A percentile compares a stretch with the other conserved stretches of the same genome.
Evolutionary conservation across 352 stramenopile genomes (phyloP).

Genomic region (Globisporangium carolinianum): DNA sequence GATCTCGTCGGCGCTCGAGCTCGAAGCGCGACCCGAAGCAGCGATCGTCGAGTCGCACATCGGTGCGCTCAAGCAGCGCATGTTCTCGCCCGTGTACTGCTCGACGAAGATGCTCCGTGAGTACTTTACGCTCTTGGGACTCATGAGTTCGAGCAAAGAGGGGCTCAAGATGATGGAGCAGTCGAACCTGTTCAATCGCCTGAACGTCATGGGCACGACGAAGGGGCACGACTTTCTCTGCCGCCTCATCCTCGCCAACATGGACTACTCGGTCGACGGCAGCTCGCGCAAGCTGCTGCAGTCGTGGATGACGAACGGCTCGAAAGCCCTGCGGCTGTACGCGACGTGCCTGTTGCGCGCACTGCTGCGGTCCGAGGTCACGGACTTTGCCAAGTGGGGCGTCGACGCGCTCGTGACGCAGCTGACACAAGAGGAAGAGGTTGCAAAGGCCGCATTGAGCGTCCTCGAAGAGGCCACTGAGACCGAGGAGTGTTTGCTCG

Average conservation of each 20-base stretch:
- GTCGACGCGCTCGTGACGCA: constrained; percentile 83
- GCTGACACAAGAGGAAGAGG: constrained; percentile 78
- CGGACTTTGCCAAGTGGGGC: constrained; percentile 85
- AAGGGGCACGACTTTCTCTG: constrained; percentile 88
- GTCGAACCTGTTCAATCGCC: constrained; percentile 82
- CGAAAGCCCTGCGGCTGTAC: constrained; percentile 78
- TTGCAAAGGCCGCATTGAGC: constrained; percentile 80
- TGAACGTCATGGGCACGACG: constrained; percentile 83
- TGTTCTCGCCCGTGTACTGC: constrained; percentile 86
- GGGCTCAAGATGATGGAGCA: constrained; percentile 89
- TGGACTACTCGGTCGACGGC: constrained; percentile 85
- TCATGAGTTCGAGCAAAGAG: constrained; percentile 88
- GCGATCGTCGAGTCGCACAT: constrained; percentile 87
- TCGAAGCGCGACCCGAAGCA: constrained; percentile 79
- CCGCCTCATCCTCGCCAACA: constrained; percentile 79
- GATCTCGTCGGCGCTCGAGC: constrained; percentile 76
- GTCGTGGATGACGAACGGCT: constrained; percentile 85
- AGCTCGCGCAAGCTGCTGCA: constrained; percentile 83
- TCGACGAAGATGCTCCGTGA: constrained; percentile 84
- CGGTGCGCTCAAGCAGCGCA: constrained; percentile 76
- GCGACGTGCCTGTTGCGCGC: constrained; percentile 79
- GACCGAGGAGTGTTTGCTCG: constrained; percentile 71
- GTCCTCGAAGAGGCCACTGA: constrained; percentile 84
- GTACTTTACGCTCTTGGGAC: constrained; percentile 82
- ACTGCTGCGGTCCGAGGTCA: constrained; percentile 77